Evolutionary conservation across 78 protist genomes (phyloP).

Genomic region (Isochrysis galbana): DNA sequence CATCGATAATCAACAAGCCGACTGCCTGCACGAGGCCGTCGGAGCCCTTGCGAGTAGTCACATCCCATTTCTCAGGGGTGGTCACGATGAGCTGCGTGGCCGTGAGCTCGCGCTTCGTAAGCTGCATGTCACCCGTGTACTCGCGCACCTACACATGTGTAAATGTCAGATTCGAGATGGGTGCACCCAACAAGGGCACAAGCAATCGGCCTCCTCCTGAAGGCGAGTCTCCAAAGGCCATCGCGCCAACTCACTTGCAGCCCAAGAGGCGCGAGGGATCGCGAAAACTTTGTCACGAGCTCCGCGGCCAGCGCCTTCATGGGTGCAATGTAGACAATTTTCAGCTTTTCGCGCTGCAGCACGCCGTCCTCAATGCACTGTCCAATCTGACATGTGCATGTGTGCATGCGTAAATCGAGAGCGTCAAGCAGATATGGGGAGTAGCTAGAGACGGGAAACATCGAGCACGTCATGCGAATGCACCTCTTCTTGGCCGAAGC

Average conservation of each 20-base stretch:
- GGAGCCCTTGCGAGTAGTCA: slow-evolving; percentile 92
- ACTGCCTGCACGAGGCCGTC: slow-evolving; percentile 69
- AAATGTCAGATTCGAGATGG: too few species aligned
- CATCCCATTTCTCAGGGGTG: slow-evolving; percentile 99
- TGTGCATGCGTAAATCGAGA: not conserved
- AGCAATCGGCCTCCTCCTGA: too few species aligned
- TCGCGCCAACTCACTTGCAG: too few species aligned
- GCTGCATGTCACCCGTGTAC: slow-evolving; percentile 98
- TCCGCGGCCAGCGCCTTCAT: slow-evolving; percentile 97
- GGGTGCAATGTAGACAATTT: slow-evolving; percentile 98
- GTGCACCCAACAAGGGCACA: too few species aligned
- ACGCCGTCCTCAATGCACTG: slow-evolving; percentile 31
- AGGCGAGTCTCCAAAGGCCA: not conserved
- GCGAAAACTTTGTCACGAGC: slow-evolving; percentile 40
- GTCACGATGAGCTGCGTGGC: slow-evolving; percentile 78
- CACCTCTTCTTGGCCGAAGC: not conserved
- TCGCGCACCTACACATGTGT: slow-evolving; percentile 81
- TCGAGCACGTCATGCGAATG: not conserved
- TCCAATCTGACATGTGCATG: not conserved
- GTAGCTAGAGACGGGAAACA: not conserved
- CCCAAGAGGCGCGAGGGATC: slow-evolving; percentile 77
- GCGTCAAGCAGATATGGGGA: not conserved
- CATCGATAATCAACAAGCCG: slow-evolving; percentile 94
- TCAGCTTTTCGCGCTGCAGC: slow-evolving; percentile 76
- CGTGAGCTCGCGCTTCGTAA: slow-evolving; percentile 86